These are phyloP conservation scores for Cladorrhinum samala DNA, from an alignment of 495 filamentous ascomycete species.

Conservation along the genomic window DNA sequence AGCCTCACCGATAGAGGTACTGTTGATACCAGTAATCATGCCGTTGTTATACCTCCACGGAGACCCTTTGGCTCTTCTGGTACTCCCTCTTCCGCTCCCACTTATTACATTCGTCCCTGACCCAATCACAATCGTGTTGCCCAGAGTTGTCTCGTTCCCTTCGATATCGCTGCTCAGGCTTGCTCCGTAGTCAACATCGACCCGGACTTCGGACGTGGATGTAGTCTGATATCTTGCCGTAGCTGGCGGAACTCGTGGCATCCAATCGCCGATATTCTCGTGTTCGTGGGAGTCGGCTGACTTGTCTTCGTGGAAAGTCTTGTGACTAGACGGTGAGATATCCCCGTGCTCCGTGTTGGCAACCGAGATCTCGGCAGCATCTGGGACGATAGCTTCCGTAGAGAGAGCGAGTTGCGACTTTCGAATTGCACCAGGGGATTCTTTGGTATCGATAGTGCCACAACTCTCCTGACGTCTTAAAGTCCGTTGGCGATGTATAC, in stretches of 20 bases:
- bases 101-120: not conserved
- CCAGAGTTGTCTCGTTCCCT: not conserved
- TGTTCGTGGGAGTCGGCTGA: not conserved
- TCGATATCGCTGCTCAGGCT: not conserved
- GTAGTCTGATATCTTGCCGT: not conserved
- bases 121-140: not conserved
- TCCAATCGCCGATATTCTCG: not conserved
- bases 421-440: too few species aligned
- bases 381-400: not conserved
- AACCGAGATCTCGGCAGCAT: not conserved
- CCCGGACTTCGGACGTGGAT: not conserved
- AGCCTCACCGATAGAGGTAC: conserved; percentile 14
- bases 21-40: not conserved
- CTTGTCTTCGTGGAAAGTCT: not conserved
- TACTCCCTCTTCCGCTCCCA: not conserved
- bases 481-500: not conserved
- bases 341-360: not conserved
- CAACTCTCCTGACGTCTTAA: not conserved
- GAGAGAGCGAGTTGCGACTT: not conserved
- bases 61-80: not conserved
- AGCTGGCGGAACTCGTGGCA: not conserved
- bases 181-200: not conserved
- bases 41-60: not conserved
- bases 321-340: not conserved
- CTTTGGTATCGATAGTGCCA: not conserved